Base-by-base conservation (phyloP, 176 grass and related monocot species). In the Aegilops sharonensis region DNA sequence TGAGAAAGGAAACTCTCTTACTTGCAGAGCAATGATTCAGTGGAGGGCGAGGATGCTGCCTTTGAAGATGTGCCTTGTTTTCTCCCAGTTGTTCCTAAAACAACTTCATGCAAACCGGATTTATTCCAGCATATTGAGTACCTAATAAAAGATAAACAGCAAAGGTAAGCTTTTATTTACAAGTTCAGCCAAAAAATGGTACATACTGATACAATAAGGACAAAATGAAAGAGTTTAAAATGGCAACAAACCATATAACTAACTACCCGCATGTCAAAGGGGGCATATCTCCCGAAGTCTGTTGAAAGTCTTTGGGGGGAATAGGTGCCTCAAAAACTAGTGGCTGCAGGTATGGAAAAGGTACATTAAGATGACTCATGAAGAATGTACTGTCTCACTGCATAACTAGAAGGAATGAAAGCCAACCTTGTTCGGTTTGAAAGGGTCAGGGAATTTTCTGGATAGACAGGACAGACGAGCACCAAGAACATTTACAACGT, bases 181-280 rank as follows among this genome's bases (percentile, higher is more conserved):
- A 27, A 48, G 13, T 9, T 37, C 10, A 63, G 72, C 25, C 5
- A 76, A 64, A 70, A 57, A 27, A 14, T 25, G 70, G 8, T 24
- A 13, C n/a, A 39, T 43, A 9, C 1, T 27, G 7, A 50, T 50
- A 68, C 21, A 70, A 39, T 0, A 35, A 4, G 2, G 0, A 56
- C 5, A 81, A 39, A 24, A n/a, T 52, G 24, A 9, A 11, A 42
- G 11, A 90, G 52, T 54, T 80, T 1, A 62, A 18, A 72, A 81
- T 65, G 68, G 31, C 84, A 85, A 86, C 88, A 88, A 92, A 86
- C 79, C 80, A 37, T 86, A 78, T 63, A 92, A 89, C 30, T 98
- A 98, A 92, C 45, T 98, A 98, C 93, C 95, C 95, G 93, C 95
- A 98, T 85, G 87, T 98, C 86, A 98, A 93, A 90, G 57, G 90